phyloP scores from a whole-genome alignment of 768 basidiomycete genomes.

The Nidula microcarpa region DNA sequence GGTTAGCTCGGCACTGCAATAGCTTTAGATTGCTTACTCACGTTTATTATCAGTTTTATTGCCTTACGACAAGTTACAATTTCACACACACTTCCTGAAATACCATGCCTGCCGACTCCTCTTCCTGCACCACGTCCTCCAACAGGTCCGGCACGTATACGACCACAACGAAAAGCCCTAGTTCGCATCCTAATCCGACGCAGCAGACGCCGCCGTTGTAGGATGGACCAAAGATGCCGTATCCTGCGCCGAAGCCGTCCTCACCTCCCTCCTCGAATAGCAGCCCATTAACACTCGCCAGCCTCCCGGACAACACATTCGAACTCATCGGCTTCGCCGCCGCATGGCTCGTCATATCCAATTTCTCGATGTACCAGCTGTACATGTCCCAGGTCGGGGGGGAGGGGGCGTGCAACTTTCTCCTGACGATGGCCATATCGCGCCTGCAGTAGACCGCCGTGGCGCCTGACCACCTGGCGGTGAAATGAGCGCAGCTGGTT shows the following conservation, averaged over 20 bases:
- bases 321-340: conserved; percentile 40
- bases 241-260: conserved; percentile 29
- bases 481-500: conserved; percentile 37
- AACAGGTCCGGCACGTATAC: conserved; percentile 10
- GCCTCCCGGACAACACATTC: conserved; percentile 38
- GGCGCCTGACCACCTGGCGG: conserved; percentile 34
- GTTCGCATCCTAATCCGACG: conserved; percentile 26
- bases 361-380: conserved; percentile 35
- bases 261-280: conserved; percentile 27
- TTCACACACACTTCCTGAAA: conserved; percentile 34
- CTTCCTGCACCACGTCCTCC: conserved; percentile 8
- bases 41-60: conserved; percentile 28
- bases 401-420: conserved; percentile 24
- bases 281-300: conserved; percentile 31
- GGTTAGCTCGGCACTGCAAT: conserved; percentile 1
- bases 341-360: conserved; percentile 36
- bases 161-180: conserved; percentile 17
- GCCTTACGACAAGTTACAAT: conserved; percentile 38
- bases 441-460: conserved; percentile 27
- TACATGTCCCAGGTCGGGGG: conserved; percentile 27
- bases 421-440: conserved; percentile 29
- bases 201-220: conserved; percentile 20
- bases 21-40: neutral
- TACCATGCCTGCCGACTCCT: conserved; percentile 38
- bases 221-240: conserved; percentile 35